phyloP scores from a whole-genome alignment of 2,329 filamentous ascomycete species.

The Aspergillus sp. region DNA sequence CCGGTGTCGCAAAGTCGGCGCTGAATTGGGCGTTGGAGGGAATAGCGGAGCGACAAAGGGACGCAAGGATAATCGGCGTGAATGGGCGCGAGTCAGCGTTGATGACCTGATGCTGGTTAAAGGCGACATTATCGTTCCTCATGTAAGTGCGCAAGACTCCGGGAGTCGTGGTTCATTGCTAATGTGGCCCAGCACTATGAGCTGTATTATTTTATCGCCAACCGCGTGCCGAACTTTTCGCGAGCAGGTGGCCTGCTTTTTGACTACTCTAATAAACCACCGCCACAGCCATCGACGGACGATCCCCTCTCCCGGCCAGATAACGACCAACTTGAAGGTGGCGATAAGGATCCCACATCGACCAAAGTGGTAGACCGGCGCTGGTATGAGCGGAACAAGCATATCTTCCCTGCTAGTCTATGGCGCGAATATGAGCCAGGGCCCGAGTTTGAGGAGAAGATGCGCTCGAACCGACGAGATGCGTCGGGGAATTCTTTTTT shows the following conservation, averaged over 20 bases:
- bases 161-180: background rate
- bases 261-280: slow-evolving; percentile 60
- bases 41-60: slow-evolving; percentile 46
- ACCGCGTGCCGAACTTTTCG: slow-evolving; percentile 60
- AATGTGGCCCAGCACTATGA: slow-evolving; percentile 75
- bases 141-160: slow-evolving; percentile 59
- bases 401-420: slow-evolving; percentile 92
- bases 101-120: slow-evolving; percentile 93
- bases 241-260: slow-evolving; percentile 78
- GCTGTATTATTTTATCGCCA: slow-evolving; percentile 95
- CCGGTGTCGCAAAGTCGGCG: slow-evolving; percentile 84
- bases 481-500: slow-evolving; percentile 91
- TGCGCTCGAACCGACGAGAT: slow-evolving; percentile 73
- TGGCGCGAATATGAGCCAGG: slow-evolving; percentile 95
- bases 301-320: slow-evolving; percentile 46
- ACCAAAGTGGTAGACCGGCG: slow-evolving; percentile 94
- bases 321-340: slow-evolving; percentile 67
- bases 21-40: slow-evolving; percentile 71
- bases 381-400: slow-evolving; percentile 98
- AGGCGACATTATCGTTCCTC: slow-evolving; percentile 87
- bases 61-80: slow-evolving; percentile 62
- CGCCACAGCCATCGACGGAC: slow-evolving; percentile 28
- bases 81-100: slow-evolving; percentile 91
- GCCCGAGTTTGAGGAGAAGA: slow-evolving; percentile 66
- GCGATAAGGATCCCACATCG: slow-evolving; percentile 69